These are phyloP conservation scores for Cenococcum geophilum DNA, from an alignment of 495 filamentous ascomycete species.

Conservation along the genomic window DNA sequence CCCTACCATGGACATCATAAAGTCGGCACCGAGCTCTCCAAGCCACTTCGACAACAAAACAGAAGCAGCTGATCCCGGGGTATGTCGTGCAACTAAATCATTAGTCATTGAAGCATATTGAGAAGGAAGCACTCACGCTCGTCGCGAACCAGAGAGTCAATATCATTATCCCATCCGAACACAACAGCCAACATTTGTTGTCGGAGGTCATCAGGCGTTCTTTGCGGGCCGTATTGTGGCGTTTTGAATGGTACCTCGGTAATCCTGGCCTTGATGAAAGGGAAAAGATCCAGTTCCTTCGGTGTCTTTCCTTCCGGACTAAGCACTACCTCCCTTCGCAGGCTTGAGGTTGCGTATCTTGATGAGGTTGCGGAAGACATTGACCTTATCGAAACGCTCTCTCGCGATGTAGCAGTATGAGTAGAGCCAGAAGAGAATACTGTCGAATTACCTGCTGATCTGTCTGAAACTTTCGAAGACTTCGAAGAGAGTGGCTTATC, in stretches of 20 bases:
- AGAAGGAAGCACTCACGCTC: slow-evolving; percentile 51
- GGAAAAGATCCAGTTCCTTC: slow-evolving; percentile 56
- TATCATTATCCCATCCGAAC: slow-evolving; percentile 90
- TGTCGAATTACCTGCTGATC: slow-evolving; percentile 50
- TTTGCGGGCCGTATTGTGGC: slow-evolving; percentile 55
- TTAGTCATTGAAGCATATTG: neutral
- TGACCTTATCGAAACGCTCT: slow-evolving; percentile 59
- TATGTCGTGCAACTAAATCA: slow-evolving; percentile 56
- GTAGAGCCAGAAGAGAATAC: slow-evolving; percentile 59
- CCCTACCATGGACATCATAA: slow-evolving; percentile 66
- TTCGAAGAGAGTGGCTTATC: slow-evolving; percentile 47
- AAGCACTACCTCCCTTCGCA: slow-evolving; percentile 73
- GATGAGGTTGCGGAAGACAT: slow-evolving; percentile 61
- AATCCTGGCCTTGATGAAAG: slow-evolving; percentile 65
- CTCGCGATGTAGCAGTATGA: slow-evolving; percentile 43
- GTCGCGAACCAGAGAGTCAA: slow-evolving; percentile 75
- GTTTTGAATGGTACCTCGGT: slow-evolving; percentile 74
- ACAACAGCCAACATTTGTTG: slow-evolving; percentile 89
- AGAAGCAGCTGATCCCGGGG: slow-evolving; percentile 61
- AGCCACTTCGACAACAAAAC: slow-evolving; percentile 88
- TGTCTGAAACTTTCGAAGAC: slow-evolving; percentile 34
- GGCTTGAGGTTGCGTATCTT: slow-evolving; percentile 57
- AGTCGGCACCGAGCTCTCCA: slow-evolving; percentile 73
- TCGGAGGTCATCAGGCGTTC: slow-evolving; percentile 80
- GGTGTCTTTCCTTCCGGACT: slow-evolving; percentile 51